A percentile compares a stretch with the other conserved stretches of the same genome.
Evolutionary conservation across 495 filamentous ascomycete genomes (phyloP).

Genomic region (Penicillium ucsense): DNA sequence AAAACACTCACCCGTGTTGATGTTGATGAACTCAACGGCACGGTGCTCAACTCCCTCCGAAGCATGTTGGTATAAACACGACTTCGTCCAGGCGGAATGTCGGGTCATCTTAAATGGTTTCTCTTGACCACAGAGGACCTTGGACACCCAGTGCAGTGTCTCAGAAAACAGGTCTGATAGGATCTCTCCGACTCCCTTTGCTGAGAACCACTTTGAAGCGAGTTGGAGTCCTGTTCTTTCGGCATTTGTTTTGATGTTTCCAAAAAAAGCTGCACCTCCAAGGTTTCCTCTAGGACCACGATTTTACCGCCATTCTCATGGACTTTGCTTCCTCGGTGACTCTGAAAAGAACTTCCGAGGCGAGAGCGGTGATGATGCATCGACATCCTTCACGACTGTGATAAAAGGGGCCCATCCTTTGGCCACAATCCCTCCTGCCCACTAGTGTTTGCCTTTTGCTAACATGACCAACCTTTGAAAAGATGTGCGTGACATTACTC

Average conservation of each 20-base stretch:
- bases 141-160: slow-evolving; percentile 76
- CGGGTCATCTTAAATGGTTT: slow-evolving; percentile 65
- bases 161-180: slow-evolving; percentile 47
- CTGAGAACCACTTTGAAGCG: slow-evolving; percentile 60
- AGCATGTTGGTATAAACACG: slow-evolving; percentile 64
- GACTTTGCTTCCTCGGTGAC: slow-evolving; percentile 40
- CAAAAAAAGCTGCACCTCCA: slow-evolving; percentile 51
- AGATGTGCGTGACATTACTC: slow-evolving; percentile 99
- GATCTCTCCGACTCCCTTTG: slow-evolving; percentile 53
- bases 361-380: slow-evolving; percentile 64
- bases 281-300: slow-evolving; percentile 62
- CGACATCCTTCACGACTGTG: slow-evolving; percentile 53
- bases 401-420: slow-evolving; percentile 36
- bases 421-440: slow-evolving; percentile 37
- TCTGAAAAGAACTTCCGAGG: slow-evolving; percentile 50
- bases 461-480: slow-evolving; percentile 68
- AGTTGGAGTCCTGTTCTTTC: slow-evolving; percentile 49
- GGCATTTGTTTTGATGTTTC: slow-evolving; percentile 52
- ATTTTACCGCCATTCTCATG: slow-evolving; percentile 47
- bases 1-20: slow-evolving; percentile 39
- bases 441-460: slow-evolving; percentile 51
- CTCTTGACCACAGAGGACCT: slow-evolving; percentile 60
- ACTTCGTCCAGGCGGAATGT: slow-evolving; percentile 69
- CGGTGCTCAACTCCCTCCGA: slow-evolving; percentile 85
- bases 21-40: slow-evolving; percentile 56